A percentile compares a stretch with the other conserved stretches of the same genome.
Conservation (phyloP, 2,329 filamentous ascomycete genomes). For the Purpureocillium lavendulum region DNA sequence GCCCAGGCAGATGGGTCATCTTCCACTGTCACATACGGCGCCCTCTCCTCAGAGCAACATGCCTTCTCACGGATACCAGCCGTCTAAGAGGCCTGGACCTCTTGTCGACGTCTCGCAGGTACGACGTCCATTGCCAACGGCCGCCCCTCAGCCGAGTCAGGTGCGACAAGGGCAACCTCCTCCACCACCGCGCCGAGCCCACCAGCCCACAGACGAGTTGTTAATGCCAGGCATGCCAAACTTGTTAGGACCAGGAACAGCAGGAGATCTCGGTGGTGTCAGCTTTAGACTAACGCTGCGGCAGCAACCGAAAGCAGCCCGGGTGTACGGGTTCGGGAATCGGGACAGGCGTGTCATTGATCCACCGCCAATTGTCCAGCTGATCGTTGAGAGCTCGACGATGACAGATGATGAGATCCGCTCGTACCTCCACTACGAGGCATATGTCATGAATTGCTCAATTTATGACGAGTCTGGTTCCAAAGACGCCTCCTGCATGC, state of each 20-base stretch:
- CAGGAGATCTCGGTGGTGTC: conserved; percentile 11
- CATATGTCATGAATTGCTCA: conserved; percentile 67
- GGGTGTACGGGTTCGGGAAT: conserved; percentile 78
- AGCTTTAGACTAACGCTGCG: conserved; percentile 42
- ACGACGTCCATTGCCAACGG: not conserved
- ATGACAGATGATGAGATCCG: conserved; percentile 45
- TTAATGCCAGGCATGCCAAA: conserved; percentile 14
- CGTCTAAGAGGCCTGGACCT: too few relatives aligned
- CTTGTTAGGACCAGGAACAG: conserved; percentile 13
- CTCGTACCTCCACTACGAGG: conserved; percentile 47
- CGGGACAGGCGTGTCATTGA: conserved; percentile 75
- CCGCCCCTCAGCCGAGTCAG: not conserved
- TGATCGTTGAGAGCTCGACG: conserved; percentile 52
- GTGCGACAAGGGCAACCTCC: not conserved
- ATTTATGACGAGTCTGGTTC: conserved; percentile 63
- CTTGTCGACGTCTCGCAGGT: not conserved
- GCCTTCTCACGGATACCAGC: too few relatives aligned
- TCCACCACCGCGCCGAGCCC: not conserved
- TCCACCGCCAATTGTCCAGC: conserved; percentile 73
- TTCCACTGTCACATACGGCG: too few relatives aligned
- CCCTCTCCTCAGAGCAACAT: too few relatives aligned
- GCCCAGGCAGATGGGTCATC: too few relatives aligned
- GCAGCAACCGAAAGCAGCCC: conserved; percentile 69
- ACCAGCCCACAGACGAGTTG: not conserved
- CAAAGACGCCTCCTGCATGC: conserved; percentile 62